phyloP scores from a whole-genome alignment of 2,329 filamentous ascomycete species.

The Calonectria pauciramosa region DNA sequence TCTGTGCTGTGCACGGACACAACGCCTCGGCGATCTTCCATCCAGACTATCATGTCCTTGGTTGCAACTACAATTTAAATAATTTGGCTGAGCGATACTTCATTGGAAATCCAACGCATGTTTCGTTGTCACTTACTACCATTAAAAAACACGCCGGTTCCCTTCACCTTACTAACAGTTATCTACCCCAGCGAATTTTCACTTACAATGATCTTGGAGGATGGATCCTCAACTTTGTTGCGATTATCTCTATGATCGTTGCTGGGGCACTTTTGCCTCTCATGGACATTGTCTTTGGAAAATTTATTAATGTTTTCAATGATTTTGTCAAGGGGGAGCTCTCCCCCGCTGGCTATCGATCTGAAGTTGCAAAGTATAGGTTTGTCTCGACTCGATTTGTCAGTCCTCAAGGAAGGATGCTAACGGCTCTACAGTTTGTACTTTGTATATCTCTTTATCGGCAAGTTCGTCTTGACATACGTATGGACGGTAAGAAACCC shows the following conservation, averaged over 20 bases:
- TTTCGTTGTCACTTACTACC: background rate
- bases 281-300: constrained; percentile 72
- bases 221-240: constrained; percentile 53
- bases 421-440: constrained; percentile 56
- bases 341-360: constrained; percentile 62
- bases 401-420: background rate
- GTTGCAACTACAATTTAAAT: background rate
- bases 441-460: constrained; percentile 71
- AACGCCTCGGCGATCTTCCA: background rate
- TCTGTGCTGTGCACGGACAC: background rate
- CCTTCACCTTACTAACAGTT: background rate
- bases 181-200: constrained; percentile 50
- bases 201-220: constrained; percentile 54
- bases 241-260: constrained; percentile 53
- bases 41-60: background rate
- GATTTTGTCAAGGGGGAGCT: constrained; percentile 64
- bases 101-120: background rate
- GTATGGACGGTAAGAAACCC: constrained; percentile 62
- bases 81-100: background rate
- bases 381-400: constrained; percentile 29
- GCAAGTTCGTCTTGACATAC: constrained; percentile 67
- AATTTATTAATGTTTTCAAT: constrained; percentile 67
- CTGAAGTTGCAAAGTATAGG: constrained; percentile 61
- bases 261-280: constrained; percentile 60
- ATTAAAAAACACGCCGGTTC: no score